phyloP scores from a whole-genome alignment of 192 early-diverging fungal genomes.

The Neocallimastix lanati region DNA sequence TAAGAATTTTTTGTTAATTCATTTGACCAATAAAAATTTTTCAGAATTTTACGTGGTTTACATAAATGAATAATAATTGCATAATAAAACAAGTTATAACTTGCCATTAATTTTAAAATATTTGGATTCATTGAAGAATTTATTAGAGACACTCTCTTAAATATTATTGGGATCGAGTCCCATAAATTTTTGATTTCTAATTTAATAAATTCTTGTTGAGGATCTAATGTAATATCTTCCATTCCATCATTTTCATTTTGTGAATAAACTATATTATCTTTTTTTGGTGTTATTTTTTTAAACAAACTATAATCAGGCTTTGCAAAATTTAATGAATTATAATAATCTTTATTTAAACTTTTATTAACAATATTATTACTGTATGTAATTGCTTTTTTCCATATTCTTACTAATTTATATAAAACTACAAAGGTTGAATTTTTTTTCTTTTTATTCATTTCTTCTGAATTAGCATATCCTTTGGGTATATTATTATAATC shows the following conservation, averaged over 20 bases:
- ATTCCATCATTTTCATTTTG: background rate
- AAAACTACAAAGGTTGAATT: background rate
- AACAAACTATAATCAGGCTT: background rate
- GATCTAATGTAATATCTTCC: background rate
- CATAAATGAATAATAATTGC: background rate
- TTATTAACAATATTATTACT: background rate
- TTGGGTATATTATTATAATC: background rate
- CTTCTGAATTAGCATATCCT: background rate
- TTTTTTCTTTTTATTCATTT: background rate
- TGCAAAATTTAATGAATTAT: background rate
- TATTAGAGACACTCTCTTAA: background rate
- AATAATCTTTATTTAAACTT: background rate
- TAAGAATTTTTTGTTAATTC: background rate
- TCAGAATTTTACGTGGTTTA: background rate
- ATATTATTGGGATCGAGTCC: background rate
- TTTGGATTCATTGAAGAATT: background rate
- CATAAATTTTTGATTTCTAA: background rate
- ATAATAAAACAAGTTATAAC: background rate
- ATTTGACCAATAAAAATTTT: background rate
- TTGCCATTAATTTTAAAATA: background rate
- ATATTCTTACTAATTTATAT: background rate
- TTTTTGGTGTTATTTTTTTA: background rate
- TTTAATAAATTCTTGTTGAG: background rate
- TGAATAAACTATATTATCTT: background rate
- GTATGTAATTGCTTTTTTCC: background rate